A percentile compares a stretch with the other conserved stretches of the same genome.
Conservation (phyloP, 345 rosid species). For the Atalantia buxifolia region DNA sequence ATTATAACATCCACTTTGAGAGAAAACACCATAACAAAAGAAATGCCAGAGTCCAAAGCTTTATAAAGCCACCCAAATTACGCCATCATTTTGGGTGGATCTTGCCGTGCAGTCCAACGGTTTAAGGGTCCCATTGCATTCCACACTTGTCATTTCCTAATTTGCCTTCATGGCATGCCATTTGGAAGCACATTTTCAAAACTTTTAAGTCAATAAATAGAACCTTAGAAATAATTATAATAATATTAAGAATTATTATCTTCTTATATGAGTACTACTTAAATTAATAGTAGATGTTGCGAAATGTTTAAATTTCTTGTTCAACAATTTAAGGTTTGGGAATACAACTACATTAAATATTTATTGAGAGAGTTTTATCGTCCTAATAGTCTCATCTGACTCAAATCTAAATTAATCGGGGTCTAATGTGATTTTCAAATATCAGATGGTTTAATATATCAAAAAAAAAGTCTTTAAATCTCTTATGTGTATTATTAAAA, state of each 20-base stretch:
- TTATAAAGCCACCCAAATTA: not conserved
- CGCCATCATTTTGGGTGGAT: conserved; percentile 23
- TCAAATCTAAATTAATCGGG: too few relatives aligned
- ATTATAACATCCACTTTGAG: not conserved
- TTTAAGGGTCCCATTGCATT: conserved; percentile 17
- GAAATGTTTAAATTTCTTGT: too few relatives aligned
- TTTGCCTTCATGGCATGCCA: conserved; percentile 14
- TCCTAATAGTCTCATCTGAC: too few relatives aligned
- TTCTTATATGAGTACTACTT: too few relatives aligned
- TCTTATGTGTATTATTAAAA: too few relatives aligned
- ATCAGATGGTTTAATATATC: too few relatives aligned
- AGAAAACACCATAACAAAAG: not conserved
- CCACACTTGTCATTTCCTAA: conserved; percentile 20
- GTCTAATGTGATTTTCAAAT: too few relatives aligned
- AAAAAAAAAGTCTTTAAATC: too few relatives aligned
- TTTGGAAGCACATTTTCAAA: conserved; percentile 1
- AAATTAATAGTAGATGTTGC: too few relatives aligned
- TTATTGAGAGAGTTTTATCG: accelerated
- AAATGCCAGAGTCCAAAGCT: not conserved
- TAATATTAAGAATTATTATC: too few relatives aligned
- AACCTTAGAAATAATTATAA: not conserved
- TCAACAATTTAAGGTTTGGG: too few relatives aligned
- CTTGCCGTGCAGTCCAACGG: conserved; percentile 30
- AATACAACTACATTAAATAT: too few relatives aligned
- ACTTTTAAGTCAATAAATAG: not conserved